Percentiles rank a stretch among this genome's conserved stretches.
phyloP scores from a whole-genome alignment of 2,329 filamentous ascomycete species.

The Pseudogymnoascus sp. region DNA sequence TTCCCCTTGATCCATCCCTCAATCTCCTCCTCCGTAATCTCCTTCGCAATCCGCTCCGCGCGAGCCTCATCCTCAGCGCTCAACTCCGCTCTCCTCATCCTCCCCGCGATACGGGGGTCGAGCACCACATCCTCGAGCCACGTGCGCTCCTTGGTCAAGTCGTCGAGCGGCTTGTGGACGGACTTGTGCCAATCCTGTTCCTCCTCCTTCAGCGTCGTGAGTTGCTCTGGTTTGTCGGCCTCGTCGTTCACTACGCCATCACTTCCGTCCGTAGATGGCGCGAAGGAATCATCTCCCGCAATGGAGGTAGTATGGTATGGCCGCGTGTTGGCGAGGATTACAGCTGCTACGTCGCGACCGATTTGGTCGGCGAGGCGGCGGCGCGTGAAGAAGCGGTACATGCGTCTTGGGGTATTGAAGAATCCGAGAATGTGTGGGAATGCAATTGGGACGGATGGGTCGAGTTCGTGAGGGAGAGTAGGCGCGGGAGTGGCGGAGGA shows the following conservation, averaged over 20 bases:
- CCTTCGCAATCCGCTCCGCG: constrained; percentile 45
- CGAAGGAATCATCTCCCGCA: constrained; percentile 37
- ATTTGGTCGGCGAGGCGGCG: constrained; percentile 79
- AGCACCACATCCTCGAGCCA: constrained; percentile 69
- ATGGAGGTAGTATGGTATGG: constrained; percentile 36
- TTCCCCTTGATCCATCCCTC: constrained; percentile 60
- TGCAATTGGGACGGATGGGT: constrained; percentile 61
- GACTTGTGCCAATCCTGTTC: constrained; percentile 79
- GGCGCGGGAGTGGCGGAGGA: constrained; percentile 52
- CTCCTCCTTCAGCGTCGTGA: constrained; percentile 57
- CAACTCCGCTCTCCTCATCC: constrained; percentile 75
- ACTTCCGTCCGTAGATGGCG: constrained; percentile 10
- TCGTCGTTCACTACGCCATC: constrained; percentile 10
- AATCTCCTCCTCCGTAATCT: constrained; percentile 56
- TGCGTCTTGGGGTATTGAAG: constrained; percentile 74
- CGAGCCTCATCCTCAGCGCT: constrained; percentile 59
- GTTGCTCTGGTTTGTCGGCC: constrained; percentile 46
- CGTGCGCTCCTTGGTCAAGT: constrained; percentile 55
- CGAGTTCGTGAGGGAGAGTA: constrained; percentile 60
- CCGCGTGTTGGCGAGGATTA: constrained; percentile 56
- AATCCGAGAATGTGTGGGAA: constrained; percentile 92
- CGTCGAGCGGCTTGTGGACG: constrained; percentile 48
- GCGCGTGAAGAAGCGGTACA: constrained; percentile 81
- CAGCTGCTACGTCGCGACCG: constrained; percentile 77
- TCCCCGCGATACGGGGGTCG: constrained; percentile 63